phyloP scores from a whole-genome alignment of 2,329 filamentous ascomycete genomes.

The Endocalyx cinctus region DNA sequence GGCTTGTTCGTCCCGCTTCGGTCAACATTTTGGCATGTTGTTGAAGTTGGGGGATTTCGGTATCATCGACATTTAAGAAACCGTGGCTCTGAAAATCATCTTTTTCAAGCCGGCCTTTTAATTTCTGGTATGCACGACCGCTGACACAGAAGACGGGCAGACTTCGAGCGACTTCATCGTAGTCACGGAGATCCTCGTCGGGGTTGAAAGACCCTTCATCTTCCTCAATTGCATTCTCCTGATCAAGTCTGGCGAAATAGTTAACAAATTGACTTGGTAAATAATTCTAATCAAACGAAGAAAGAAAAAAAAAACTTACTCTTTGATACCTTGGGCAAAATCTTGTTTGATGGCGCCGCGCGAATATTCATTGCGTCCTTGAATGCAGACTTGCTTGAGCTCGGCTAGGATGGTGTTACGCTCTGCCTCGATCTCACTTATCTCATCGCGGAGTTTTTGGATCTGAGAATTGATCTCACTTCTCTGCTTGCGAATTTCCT shows the following conservation, averaged over 20 bases:
- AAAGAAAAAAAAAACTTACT: constrained; percentile 29
- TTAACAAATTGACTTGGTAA: constrained; percentile 1
- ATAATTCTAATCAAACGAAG: background rate
- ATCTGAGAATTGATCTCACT: constrained; percentile 26
- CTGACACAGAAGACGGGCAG: constrained; percentile 64
- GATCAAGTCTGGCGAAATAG: constrained; percentile 38
- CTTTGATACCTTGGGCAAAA: constrained; percentile 55
- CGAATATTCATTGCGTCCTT: constrained; percentile 52
- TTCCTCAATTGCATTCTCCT: constrained; percentile 45
- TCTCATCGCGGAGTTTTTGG: constrained; percentile 28
- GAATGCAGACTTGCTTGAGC: constrained; percentile 41
- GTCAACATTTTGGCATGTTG: constrained; percentile 56
- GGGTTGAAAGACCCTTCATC: constrained; percentile 52
- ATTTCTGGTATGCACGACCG: constrained; percentile 57
- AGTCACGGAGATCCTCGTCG: constrained; percentile 50
- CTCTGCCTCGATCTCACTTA: constrained; percentile 23
- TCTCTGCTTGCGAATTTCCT: constrained; percentile 24
- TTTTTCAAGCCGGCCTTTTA: constrained; percentile 49
- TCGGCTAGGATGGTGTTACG: constrained; percentile 23
- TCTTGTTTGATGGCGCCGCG: constrained; percentile 50
- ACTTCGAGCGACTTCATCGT: constrained; percentile 48
- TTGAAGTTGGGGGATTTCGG: constrained; percentile 55
- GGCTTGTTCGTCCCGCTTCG: constrained; percentile 31
- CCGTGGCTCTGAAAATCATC: constrained; percentile 45
- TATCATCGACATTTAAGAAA: constrained; percentile 49